Percentiles rank a stretch among this genome's conserved stretches.
phyloP scores from a whole-genome alignment of 352 stramenopile genomes.

The Globisporangium yorkense region DNA sequence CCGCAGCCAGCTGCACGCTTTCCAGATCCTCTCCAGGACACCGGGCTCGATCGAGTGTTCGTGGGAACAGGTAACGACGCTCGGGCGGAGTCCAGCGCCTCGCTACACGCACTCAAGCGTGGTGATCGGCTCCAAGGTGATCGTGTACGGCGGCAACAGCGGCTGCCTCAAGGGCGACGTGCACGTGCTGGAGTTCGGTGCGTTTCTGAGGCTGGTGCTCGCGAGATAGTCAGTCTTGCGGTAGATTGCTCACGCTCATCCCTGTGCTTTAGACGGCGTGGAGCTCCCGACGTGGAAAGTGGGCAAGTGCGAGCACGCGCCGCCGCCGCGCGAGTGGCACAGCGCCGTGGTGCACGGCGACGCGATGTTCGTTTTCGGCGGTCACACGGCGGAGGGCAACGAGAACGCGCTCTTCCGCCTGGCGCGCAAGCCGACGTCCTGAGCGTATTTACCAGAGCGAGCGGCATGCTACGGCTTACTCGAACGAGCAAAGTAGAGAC shows the following conservation, averaged over 20 bases:
- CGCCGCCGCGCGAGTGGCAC: conserved; percentile 46
- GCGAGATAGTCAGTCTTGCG: background rate
- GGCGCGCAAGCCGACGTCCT: background rate
- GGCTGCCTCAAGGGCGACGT: conserved; percentile 54
- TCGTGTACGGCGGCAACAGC: conserved; percentile 54
- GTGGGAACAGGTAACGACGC: conserved; percentile 34
- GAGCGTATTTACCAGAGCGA: background rate
- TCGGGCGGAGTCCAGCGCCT: conserved; percentile 28
- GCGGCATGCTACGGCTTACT: background rate
- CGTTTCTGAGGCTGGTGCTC: conserved; percentile 1
- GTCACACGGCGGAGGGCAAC: conserved; percentile 35
- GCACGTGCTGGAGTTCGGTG: conserved; percentile 41
- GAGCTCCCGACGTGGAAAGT: conserved; percentile 42
- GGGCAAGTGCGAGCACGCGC: conserved; percentile 31
- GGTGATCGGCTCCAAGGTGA: conserved; percentile 39
- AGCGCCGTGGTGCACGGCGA: conserved; percentile 31
- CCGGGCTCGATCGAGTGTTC: conserved; percentile 27
- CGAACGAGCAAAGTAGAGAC: background rate
- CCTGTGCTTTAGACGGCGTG: conserved; percentile 13
- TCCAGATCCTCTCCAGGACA: conserved; percentile 31
- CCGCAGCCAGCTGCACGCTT: conserved; percentile 37
- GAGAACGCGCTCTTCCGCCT: conserved; percentile 40
- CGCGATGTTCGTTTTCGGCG: conserved; percentile 52
- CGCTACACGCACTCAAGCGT: conserved; percentile 49
- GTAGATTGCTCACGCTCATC: background rate